A percentile compares a stretch with the other conserved stretches of the same genome.
These are phyloP conservation scores for Diatrype stigma DNA, from an alignment of 2,329 filamentous ascomycete species.

Conservation along the genomic window DNA sequence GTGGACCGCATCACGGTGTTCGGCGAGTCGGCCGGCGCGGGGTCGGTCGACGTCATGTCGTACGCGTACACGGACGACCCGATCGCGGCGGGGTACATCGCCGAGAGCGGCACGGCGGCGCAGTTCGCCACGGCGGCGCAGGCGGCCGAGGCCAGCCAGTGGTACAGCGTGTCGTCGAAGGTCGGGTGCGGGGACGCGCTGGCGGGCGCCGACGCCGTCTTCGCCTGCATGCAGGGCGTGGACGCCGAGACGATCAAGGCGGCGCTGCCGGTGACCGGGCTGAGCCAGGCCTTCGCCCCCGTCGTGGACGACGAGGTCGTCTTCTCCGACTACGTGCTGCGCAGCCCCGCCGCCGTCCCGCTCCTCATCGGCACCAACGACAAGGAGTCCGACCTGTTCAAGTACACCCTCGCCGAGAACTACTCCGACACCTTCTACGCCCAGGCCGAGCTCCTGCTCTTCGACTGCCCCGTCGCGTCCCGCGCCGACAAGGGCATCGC, in stretches of 20 bases:
- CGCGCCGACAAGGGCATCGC: not conserved
- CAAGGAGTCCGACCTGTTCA: constrained; percentile 3
- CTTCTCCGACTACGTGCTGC: not conserved
- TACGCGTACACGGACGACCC: not conserved
- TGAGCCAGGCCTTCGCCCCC: not conserved
- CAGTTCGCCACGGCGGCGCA: too few species aligned
- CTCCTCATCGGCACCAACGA: constrained; percentile 2
- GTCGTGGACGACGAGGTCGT: constrained; percentile 2
- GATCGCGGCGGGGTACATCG: not conserved
- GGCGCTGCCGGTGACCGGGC: not conserved
- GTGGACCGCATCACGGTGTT: constrained; percentile 8
- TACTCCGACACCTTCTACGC: not conserved
- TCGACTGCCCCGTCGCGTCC: not conserved
- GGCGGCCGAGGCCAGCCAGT: not conserved
- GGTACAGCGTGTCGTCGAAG: not conserved
- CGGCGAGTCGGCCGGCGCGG: constrained; percentile 12
- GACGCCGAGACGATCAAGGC: not conserved
- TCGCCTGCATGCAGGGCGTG: constrained; percentile 1
- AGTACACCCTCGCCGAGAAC: not conserved
- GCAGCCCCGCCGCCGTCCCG: not conserved
- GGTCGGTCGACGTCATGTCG: constrained; percentile 9
- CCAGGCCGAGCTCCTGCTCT: not conserved
- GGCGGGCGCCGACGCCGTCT: not conserved
- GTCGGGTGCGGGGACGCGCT: not conserved
- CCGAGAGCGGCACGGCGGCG: too few species aligned